A percentile compares a stretch with the other conserved stretches of the same genome.
phyloP scores from a whole-genome alignment of 768 basidiomycete species.

The Mycena floridula region DNA sequence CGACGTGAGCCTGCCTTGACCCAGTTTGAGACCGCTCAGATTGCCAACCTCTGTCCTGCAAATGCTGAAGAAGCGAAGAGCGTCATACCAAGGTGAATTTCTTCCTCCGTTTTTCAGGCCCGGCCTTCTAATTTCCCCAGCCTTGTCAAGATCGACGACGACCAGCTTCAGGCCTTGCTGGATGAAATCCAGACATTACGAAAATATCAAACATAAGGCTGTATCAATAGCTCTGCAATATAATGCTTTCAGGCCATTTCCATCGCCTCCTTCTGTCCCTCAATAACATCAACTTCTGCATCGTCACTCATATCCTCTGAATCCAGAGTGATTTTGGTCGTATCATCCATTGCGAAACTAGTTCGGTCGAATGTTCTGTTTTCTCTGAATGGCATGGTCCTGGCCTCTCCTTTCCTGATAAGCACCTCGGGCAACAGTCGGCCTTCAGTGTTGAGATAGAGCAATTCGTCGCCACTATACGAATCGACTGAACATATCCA shows the following conservation, averaged over 20 bases:
- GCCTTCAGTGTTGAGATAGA: constrained; percentile 73
- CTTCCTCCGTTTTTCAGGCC: background rate
- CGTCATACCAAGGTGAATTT: constrained; percentile 71
- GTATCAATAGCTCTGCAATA: constrained; percentile 1
- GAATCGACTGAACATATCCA: constrained; percentile 76
- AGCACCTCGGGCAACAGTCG: constrained; percentile 68
- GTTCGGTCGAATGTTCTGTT: constrained; percentile 64
- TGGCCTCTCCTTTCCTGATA: constrained; percentile 50
- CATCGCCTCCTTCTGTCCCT: constrained; percentile 33
- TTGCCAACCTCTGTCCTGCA: constrained; percentile 86
- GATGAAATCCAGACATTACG: constrained; percentile 89
- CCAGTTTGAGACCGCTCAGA: constrained; percentile 89
- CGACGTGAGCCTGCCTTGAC: constrained; percentile 75
- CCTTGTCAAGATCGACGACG: constrained; percentile 84
- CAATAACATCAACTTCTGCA: constrained; percentile 7
- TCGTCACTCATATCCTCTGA: constrained; percentile 28
- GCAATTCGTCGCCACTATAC: constrained; percentile 72
- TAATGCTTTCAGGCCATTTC: constrained; percentile 40
- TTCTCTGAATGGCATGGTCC: constrained; percentile 62
- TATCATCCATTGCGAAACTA: constrained; percentile 32
- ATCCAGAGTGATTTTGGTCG: constrained; percentile 21
- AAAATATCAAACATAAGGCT: constrained; percentile 71
- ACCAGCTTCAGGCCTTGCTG: constrained; percentile 71
- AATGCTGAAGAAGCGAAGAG: constrained; percentile 90
- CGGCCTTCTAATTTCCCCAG: constrained; percentile 27